Conservation (phyloP, 2,329 filamentous ascomycete species). For the Aspergillus sp. region DNA sequence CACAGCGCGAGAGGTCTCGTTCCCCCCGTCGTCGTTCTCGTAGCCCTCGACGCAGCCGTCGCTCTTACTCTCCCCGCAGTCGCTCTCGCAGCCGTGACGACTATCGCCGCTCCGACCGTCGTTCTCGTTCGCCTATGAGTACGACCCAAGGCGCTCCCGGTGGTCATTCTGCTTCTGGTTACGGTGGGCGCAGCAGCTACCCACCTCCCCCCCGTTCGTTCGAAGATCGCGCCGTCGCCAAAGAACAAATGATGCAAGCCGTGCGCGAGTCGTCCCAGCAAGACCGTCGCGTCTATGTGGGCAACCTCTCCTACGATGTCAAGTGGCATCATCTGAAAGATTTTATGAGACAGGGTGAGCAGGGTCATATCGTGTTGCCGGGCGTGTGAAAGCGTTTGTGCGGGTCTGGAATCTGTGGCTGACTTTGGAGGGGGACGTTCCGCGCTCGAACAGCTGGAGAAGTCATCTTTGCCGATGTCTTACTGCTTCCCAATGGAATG, state of each 20-base stretch:
- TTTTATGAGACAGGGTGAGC: conserved; percentile 98
- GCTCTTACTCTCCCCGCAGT: conserved; percentile 77
- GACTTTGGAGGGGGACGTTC: conserved; percentile 32
- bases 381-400: conserved; percentile 21
- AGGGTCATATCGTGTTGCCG: conserved; percentile 29
- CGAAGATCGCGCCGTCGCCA: conserved; percentile 79
- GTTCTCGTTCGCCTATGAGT: conserved; percentile 86
- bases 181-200: conserved; percentile 62
- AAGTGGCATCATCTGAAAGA: conserved; percentile 99
- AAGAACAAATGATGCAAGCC: conserved; percentile 95
- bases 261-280: conserved; percentile 95
- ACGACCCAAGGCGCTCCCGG: conserved; percentile 67
- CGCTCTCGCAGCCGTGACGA: conserved; percentile 78
- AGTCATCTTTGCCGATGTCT: conserved; percentile 98
- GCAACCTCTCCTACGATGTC: conserved; percentile 98
- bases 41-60: conserved; percentile 74
- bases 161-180: conserved; percentile 66
- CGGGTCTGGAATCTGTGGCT: conserved; percentile 30
- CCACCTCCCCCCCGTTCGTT: conserved; percentile 67
- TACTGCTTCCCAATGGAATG: conserved; percentile 99
- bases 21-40: conserved; percentile 71
- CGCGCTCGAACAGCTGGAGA: conserved; percentile 74
- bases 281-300: conserved; percentile 98
- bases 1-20: conserved; percentile 75
- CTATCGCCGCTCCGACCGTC: conserved; percentile 71